phyloP scores from a whole-genome alignment of 2,329 filamentous ascomycete genomes.

The Sphaerostilbella broomeana region DNA sequence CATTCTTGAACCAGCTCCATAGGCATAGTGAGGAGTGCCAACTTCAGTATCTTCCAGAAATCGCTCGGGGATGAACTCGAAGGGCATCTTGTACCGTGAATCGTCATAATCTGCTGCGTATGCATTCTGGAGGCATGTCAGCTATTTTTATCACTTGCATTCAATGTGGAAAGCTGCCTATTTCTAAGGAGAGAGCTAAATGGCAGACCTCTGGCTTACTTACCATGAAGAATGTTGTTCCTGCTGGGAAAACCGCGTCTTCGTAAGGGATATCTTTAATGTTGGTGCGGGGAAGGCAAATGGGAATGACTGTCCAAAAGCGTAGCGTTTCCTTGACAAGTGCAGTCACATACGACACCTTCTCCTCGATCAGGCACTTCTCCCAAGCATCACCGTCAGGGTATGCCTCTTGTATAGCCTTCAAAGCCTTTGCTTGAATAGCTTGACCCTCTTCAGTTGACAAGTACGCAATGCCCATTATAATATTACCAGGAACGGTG shows the following conservation, averaged over 20 bases:
- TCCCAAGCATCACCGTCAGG: conserved; percentile 72
- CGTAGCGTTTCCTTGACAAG: conserved; percentile 72
- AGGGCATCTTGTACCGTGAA: conserved; percentile 57
- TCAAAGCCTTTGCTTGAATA: conserved; percentile 63
- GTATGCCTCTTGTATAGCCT: conserved; percentile 65
- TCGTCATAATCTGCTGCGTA: conserved; percentile 70
- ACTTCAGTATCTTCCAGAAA: conserved; percentile 52
- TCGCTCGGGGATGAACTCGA: conserved; percentile 62
- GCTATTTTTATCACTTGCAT: background rate
- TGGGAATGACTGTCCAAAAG: conserved; percentile 73
- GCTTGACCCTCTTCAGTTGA: conserved; percentile 59
- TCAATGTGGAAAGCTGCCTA: background rate
- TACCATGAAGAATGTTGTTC: conserved; percentile 75
- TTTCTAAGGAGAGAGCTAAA: background rate
- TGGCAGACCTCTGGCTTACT: conserved; percentile 8
- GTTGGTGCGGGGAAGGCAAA: conserved; percentile 66
- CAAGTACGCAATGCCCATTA: conserved; percentile 73
- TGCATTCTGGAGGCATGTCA: conserved; percentile 46
- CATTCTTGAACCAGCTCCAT: conserved; percentile 57
- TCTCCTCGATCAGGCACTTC: conserved; percentile 65
- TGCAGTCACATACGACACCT: conserved; percentile 69
- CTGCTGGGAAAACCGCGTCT: conserved; percentile 60
- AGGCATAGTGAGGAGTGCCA: conserved; percentile 56
- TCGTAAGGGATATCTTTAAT: conserved; percentile 68
- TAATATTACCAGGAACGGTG: conserved; percentile 71